These are phyloP conservation scores for Apostasia shenzhenica DNA, from an alignment of 106 monocot genomes.

Conservation along the genomic window DNA sequence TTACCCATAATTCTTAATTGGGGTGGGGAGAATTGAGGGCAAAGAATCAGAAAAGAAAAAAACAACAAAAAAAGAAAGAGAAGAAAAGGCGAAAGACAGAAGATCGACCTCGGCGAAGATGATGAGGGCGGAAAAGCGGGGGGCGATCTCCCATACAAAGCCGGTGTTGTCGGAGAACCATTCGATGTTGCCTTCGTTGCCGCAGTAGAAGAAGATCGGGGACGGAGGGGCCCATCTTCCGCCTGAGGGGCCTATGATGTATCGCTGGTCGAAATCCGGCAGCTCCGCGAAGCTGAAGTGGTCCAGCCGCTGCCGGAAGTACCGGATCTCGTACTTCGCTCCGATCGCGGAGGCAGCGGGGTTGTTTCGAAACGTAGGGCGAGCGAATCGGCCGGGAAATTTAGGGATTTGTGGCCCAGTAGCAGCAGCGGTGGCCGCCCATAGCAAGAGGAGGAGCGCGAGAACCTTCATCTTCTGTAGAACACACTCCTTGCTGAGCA, in stretches of 20 bases:
- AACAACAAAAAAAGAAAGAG: neutral
- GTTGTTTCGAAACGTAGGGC: neutral
- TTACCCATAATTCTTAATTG: too few relatives aligned
- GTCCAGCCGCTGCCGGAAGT: constrained; percentile 64
- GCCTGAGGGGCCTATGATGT: constrained; percentile 37
- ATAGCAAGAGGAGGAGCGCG: neutral
- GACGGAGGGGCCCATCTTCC: constrained; percentile 15
- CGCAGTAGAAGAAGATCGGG: constrained; percentile 97
- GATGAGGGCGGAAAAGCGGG: constrained; percentile 66
- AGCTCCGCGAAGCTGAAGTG: constrained; percentile 77
- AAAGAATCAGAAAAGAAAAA: neutral
- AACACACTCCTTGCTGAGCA: too few relatives aligned
- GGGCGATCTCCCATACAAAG: constrained; percentile 89
- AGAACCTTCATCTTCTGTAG: neutral
- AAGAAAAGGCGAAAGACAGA: neutral
- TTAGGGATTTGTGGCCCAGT: constrained; percentile 6
- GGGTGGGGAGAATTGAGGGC: too few relatives aligned
- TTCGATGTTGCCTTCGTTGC: constrained; percentile 89
- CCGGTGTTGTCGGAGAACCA: constrained; percentile 94
- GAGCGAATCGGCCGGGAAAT: constrained; percentile 15
- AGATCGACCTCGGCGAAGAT: constrained; percentile 73
- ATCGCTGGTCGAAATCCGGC: constrained; percentile 56
- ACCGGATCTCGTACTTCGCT: constrained; percentile 46
- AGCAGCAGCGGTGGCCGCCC: neutral
- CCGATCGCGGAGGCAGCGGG: neutral